Percentiles rank a stretch among this genome's conserved stretches.
Conservation (phyloP, 2,329 filamentous ascomycete genomes). For the Botrytis hyacinthi region DNA sequence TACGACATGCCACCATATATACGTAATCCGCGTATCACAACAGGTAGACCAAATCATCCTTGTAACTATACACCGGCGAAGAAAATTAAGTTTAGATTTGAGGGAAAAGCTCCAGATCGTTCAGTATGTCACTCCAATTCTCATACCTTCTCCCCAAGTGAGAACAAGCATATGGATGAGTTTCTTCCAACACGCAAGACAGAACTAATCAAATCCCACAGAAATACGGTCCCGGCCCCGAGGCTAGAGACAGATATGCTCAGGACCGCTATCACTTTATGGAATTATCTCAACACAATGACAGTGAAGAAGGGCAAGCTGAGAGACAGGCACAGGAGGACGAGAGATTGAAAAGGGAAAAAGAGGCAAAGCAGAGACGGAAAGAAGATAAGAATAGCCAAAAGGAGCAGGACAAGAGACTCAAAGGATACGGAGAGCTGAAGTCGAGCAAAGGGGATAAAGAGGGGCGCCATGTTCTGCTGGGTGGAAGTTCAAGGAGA, state of each 20-base stretch:
- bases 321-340: not conserved
- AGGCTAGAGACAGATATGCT: not conserved
- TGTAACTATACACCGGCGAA: too few species aligned
- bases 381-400: not conserved
- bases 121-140: not conserved
- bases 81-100: too few species aligned
- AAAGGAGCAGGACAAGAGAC: not conserved
- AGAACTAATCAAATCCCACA: not conserved
- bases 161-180: not conserved
- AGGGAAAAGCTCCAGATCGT: too few species aligned
- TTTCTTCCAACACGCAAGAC: not conserved
- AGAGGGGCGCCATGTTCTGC: not conserved
- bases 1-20: not conserved
- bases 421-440: not conserved
- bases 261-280: too few species aligned
- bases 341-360: too few species aligned
- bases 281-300: too few species aligned
- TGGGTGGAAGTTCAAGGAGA: not conserved
- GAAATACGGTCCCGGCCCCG: not conserved
- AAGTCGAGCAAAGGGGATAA: too few species aligned
- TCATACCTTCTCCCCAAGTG: not conserved
- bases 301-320: too few species aligned
- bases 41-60: too few species aligned
- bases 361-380: not conserved
- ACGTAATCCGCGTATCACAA: too few species aligned